These are phyloP conservation scores for Sclerotiophoma versabilis DNA, from an alignment of 2,329 filamentous ascomycete species.

Conservation along the genomic window DNA sequence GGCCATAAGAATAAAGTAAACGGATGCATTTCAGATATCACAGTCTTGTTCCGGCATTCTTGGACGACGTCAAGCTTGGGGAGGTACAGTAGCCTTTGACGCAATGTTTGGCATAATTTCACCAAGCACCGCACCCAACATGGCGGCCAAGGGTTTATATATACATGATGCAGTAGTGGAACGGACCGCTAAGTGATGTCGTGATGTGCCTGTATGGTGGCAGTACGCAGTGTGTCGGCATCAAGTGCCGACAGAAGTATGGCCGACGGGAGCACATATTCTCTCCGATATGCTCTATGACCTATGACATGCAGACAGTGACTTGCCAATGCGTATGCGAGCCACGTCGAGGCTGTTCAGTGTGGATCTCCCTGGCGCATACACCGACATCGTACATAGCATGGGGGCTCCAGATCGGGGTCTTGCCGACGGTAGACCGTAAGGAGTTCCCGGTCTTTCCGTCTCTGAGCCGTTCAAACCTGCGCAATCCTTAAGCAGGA, in stretches of 20 bases:
- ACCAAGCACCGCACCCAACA: neutral
- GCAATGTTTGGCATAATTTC: neutral
- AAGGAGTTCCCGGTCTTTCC: neutral
- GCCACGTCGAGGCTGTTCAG: neutral
- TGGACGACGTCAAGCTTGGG: neutral
- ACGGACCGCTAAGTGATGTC: constrained; percentile 5
- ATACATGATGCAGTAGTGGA: neutral
- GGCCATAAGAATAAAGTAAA: constrained; percentile 7
- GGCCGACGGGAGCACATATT: neutral
- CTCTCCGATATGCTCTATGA: neutral
- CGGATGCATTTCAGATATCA: neutral
- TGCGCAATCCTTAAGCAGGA: neutral
- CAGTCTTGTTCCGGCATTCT: neutral
- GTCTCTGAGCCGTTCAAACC: neutral
- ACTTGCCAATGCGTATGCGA: neutral
- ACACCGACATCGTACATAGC: neutral
- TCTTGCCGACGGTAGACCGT: neutral
- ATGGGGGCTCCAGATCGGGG: constrained; percentile 7
- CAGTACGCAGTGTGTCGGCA: constrained; percentile 5
- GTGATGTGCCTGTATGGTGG: neutral
- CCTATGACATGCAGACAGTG: constrained; percentile 1
- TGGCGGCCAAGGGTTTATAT: neutral
- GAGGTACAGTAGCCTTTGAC: too few species aligned
- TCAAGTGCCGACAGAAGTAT: neutral
- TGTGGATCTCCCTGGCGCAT: constrained; percentile 1